Evolutionary conservation across 495 filamentous ascomycete species (phyloP).

Genomic region (Lasiosphaeria ovina): DNA sequence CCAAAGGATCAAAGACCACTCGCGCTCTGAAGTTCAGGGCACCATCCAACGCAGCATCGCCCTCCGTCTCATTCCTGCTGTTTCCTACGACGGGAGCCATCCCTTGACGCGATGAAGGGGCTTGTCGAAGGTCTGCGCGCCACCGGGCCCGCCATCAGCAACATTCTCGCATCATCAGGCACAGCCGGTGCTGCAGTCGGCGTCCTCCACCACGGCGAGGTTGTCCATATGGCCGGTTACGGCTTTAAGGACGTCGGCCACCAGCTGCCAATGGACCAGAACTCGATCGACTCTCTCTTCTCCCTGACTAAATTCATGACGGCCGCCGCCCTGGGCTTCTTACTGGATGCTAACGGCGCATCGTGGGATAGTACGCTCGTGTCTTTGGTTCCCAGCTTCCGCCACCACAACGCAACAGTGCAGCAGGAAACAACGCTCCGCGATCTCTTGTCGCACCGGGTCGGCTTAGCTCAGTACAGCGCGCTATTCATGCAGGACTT

Average conservation of each 20-base stretch:
- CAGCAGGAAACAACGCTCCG: background rate
- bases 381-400: background rate
- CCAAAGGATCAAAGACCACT: too few species aligned
- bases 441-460: background rate
- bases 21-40: too few species aligned
- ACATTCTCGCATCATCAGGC: background rate
- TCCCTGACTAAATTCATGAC: background rate
- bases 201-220: background rate
- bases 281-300: background rate
- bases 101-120: background rate
- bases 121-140: background rate
- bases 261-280: background rate
- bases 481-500: background rate
- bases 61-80: too few species aligned
- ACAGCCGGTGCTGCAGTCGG: background rate
- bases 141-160: background rate
- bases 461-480: slow-evolving; percentile 1
- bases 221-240: background rate
- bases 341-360: background rate
- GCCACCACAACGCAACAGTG: background rate
- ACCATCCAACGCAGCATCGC: too few species aligned
- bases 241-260: background rate
- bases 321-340: background rate
- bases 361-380: background rate
- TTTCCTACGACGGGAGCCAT: too few species aligned